Evolutionary conservation across 352 stramenopile species (phyloP).

Genomic region (Phytophthora pluvialis): DNA sequence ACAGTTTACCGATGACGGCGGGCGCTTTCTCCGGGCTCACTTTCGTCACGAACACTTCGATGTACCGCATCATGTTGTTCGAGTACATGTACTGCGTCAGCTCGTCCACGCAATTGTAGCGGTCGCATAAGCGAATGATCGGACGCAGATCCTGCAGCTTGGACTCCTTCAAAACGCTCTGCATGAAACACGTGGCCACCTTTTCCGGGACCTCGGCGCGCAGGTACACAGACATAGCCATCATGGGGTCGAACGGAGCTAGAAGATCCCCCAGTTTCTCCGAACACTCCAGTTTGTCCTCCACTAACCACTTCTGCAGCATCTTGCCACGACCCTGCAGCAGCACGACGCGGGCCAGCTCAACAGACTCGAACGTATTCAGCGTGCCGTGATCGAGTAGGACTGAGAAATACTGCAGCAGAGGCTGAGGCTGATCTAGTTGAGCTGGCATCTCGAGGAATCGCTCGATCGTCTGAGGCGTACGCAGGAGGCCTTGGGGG

Average conservation of each 20-base stretch:
- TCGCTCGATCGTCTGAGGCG: conserved; percentile 97
- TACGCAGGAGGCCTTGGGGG: conserved; percentile 93
- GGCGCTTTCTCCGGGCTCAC: conserved; percentile 98
- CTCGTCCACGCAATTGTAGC: conserved; percentile 99
- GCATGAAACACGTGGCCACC: conserved; percentile 99
- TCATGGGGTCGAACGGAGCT: conserved; percentile 94
- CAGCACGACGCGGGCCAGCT: conserved; percentile 98
- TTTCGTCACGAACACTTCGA: conserved; percentile 99
- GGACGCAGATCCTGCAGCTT: conserved; percentile 99
- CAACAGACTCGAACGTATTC: conserved; percentile 99
- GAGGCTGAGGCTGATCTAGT: conserved; percentile 96
- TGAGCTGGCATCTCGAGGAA: conserved; percentile 99
- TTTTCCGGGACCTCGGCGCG: conserved; percentile 98
- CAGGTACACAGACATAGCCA: conserved; percentile 99
- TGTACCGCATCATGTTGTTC: conserved; percentile 99
- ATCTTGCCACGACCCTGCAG: conserved; percentile 97
- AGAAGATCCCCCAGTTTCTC: conserved; percentile 98
- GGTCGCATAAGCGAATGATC: conserved; percentile 99
- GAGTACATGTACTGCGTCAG: conserved; percentile 99
- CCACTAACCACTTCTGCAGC: conserved; percentile 99
- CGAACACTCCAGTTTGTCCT: conserved; percentile 99
- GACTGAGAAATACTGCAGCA: conserved; percentile 99
- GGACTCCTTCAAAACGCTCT: conserved; percentile 98
- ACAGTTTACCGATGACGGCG: conserved; percentile 98
- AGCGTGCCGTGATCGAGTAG: conserved; percentile 98